These are phyloP conservation scores for Capronia epimyces DNA, from an alignment of 2,329 filamentous ascomycete species.

Conservation along the genomic window DNA sequence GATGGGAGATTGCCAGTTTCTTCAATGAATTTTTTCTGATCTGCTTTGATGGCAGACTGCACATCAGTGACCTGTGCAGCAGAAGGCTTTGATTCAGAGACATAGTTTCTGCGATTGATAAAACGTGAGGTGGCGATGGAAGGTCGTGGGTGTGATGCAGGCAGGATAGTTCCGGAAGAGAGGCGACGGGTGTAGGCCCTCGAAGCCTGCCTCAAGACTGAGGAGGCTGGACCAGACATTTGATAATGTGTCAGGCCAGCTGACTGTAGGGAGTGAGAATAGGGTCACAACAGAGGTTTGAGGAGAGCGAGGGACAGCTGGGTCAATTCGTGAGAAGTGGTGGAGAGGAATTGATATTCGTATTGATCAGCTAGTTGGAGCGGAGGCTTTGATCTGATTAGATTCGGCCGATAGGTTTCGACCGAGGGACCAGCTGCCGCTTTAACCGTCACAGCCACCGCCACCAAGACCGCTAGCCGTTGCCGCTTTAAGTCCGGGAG, in stretches of 20 bases:
- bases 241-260: slow-evolving; percentile 23
- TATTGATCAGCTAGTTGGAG: too few species aligned
- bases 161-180: slow-evolving; percentile 38
- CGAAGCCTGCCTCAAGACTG: slow-evolving; percentile 69
- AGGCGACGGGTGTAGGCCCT: slow-evolving; percentile 51
- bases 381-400: slow-evolving; percentile 5
- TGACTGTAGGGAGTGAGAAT: slow-evolving; percentile 9
- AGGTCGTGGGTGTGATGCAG: slow-evolving; percentile 32
- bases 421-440: not conserved
- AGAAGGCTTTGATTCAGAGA: slow-evolving; percentile 74
- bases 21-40: slow-evolving; percentile 70
- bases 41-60: slow-evolving; percentile 77
- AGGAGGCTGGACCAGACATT: slow-evolving; percentile 63
- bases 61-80: slow-evolving; percentile 69
- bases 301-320: not conserved
- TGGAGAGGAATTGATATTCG: too few species aligned
- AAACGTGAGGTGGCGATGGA: slow-evolving; percentile 39
- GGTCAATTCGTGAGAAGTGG: not conserved
- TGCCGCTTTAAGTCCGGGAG: too few species aligned
- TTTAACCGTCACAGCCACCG: not conserved
- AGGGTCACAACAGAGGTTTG: not conserved
- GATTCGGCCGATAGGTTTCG: slow-evolving; percentile 19
- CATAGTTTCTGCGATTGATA: slow-evolving; percentile 60
- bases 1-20: slow-evolving; percentile 52
- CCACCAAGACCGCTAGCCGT: too few species aligned